These are phyloP conservation scores for Taphrina pruni DNA, from an alignment of 1,139 yeast genomes.

Conservation along the genomic window DNA sequence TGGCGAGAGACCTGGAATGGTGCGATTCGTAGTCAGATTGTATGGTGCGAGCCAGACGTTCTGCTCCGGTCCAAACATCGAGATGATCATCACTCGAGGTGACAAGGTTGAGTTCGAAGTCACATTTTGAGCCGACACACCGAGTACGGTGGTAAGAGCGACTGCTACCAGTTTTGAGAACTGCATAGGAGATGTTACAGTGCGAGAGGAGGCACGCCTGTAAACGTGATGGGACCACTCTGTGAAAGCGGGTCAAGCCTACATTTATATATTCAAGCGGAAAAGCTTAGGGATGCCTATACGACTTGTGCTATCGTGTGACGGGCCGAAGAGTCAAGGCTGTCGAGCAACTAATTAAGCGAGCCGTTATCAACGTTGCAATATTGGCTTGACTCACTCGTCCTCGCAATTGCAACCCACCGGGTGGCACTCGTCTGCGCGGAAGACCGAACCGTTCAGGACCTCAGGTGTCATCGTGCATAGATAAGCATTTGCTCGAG, in stretches of 20 bases:
- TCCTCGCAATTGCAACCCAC: not conserved
- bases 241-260: too few species aligned
- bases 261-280: too few species aligned
- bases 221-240: too few species aligned
- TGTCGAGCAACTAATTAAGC: not conserved
- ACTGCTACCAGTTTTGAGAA: not conserved
- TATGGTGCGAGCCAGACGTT: conserved; percentile 61
- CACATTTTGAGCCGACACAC: conserved; percentile 7
- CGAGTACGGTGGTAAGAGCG: conserved; percentile 4
- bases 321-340: not conserved
- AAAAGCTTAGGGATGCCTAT: too few species aligned
- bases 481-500: not conserved
- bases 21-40: conserved; percentile 60
- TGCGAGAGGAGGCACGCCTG: not conserved
- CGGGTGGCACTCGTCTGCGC: conserved; percentile 2
- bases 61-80: conserved; percentile 64
- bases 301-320: not conserved
- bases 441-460: not conserved
- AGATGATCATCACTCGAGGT: conserved; percentile 64
- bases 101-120: conserved; percentile 4
- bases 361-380: conserved; percentile 6
- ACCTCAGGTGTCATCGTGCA: not conserved
- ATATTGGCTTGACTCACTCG: too few species aligned
- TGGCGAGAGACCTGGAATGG: conserved; percentile 71
- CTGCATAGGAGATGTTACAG: not conserved